phyloP scores from a whole-genome alignment of 23 red algal species.

The Gracilaria domingensis region DNA sequence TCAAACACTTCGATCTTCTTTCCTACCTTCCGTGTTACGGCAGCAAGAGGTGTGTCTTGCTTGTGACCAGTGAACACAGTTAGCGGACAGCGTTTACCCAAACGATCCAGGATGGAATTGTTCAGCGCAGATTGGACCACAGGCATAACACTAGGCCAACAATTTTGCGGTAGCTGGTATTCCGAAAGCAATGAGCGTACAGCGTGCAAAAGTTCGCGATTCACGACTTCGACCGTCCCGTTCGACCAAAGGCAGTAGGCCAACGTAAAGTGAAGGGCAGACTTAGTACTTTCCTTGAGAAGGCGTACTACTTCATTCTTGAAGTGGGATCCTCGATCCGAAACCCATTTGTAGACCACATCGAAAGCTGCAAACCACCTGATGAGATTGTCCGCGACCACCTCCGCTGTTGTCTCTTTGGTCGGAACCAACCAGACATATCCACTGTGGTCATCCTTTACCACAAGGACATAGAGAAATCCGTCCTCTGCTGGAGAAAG shows the following conservation, averaged over 20 bases:
- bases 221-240: conserved; percentile 22
- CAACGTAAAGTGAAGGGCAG: neutral
- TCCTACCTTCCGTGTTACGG: neutral
- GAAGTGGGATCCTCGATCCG: conserved; percentile 45
- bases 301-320: conserved; percentile 19
- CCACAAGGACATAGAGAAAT: conserved; percentile 18
- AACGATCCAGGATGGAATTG: neutral
- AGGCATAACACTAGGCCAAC: conserved; percentile 4
- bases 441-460: conserved; percentile 36
- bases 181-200: neutral
- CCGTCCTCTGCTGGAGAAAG: neutral
- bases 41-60: neutral
- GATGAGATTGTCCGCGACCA: neutral
- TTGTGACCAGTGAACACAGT: neutral
- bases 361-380: conserved; percentile 13
- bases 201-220: neutral
- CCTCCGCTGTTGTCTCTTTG: neutral
- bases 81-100: neutral
- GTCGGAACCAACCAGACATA: conserved; percentile 38
- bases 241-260: conserved; percentile 32
- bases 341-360: conserved; percentile 20
- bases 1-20: too few relatives aligned
- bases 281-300: neutral
- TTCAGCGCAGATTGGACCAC: neutral
- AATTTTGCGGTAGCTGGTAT: conserved; percentile 20